Evolutionary conservation across 345 rosid genomes (phyloP), one percentile per base, ranked within the genome.

Genomic region (Linum tenue): DNA sequence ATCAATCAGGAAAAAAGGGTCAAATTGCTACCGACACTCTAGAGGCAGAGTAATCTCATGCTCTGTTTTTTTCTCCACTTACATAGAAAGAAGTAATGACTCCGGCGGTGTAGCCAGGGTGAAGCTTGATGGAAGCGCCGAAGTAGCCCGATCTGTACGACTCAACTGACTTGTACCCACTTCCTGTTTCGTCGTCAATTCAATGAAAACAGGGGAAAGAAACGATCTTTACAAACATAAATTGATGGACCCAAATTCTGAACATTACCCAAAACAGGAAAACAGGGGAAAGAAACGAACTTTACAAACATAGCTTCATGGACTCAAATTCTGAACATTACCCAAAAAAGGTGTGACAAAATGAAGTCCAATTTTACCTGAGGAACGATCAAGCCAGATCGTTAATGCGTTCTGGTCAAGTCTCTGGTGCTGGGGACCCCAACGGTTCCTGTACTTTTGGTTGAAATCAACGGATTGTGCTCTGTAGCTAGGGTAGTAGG

Each of bases 101-200:
- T 73, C 98, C 98, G 6, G 98, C 98, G 39, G 97, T 92, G 69
- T 86, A 92, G 48, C 97, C 98, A 16, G 96, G 5, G 41, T 92
- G 98, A 59, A 92, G 90, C 78, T 88, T 90, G 67, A 92, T 68
- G 56, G 86, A 81, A 36, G 96, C 90, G 63, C 96, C 86, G 58
- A 60, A 60, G 63, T 60, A 60, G 5, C 63, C 63, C 39, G 63
- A 60, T 60, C 15, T 15, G n/a, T 60, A 60, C 16, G 41, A 5
- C 11, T 60, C 12, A 60, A 60, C 3, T 37, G 63, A 60, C 63
- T 60, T 36, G n/a, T 14, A 60, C 43, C 98, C 98, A 73, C 98
- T 87, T 63, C 98, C 98, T 92, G 83, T 66, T 77, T 1, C 35
- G 2, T 38, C 64, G 57, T 57, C 65, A 59, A 69, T 38, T n/a